A percentile compares a stretch with the other conserved stretches of the same genome.
phyloP scores from a whole-genome alignment of 1,139 yeast species.

The Yamadazyma membranifaciens region DNA sequence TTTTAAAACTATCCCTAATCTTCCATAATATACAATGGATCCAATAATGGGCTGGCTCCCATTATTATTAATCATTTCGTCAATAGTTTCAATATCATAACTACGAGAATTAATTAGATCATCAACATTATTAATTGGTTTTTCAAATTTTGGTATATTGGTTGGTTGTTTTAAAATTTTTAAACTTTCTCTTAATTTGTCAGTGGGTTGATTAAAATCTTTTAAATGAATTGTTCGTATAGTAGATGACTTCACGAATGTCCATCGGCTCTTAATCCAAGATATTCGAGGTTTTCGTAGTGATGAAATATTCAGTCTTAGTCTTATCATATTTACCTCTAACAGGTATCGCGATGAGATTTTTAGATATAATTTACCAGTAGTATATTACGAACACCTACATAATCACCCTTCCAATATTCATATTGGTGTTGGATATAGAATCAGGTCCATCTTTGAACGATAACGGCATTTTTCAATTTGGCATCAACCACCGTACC shows the following conservation, averaged over 20 bases:
- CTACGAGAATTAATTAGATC: background rate
- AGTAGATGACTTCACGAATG: too few species aligned
- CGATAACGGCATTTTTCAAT: constrained; percentile 79
- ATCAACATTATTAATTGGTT: background rate
- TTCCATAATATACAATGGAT: constrained; percentile 31
- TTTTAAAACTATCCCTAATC: constrained; percentile 34
- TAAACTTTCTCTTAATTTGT: background rate
- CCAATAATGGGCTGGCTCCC: constrained; percentile 27
- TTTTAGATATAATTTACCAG: background rate
- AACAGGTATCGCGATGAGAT: background rate
- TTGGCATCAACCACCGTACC: constrained; percentile 71
- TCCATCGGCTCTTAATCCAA: background rate
- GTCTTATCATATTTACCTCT: background rate
- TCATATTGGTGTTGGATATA: background rate
- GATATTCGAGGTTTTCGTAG: background rate
- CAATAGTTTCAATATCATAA: background rate
- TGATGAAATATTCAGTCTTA: background rate
- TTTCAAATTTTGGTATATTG: background rate
- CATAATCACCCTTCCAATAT: background rate
- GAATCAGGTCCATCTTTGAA: constrained; percentile 66
- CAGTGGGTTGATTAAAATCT: background rate
- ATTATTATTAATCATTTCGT: background rate
- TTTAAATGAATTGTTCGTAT: constrained; percentile 1
- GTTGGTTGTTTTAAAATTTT: background rate
- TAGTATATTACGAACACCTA: too few species aligned